Base-by-base conservation (phyloP, 345 rosid species). In the Noccaea caerulescens region DNA sequence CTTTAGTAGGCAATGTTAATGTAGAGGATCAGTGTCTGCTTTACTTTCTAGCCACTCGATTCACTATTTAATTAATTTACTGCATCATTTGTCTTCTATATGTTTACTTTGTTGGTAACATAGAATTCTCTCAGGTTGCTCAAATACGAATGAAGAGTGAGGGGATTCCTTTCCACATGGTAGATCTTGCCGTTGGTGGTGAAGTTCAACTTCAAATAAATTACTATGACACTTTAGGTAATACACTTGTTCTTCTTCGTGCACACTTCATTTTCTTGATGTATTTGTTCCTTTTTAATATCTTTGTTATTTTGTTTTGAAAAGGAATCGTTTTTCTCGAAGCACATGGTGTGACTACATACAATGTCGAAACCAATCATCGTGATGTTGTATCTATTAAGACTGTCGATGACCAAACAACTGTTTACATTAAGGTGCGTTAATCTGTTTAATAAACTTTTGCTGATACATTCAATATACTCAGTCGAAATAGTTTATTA, bases 251-350 rank as follows among this genome's bases (percentile, higher is more conserved):
- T 60, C 47, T 45, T 55, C 44, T 9, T 27, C 53, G 34, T 54
- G 61, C 11, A 61, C 36, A 20, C 70, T 57, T 62, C 62, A 71
- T 76, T 46, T 50, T 32, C 51, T 38, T 62, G 6, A 50, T 71
- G 2, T 74, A 6, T 57, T 69, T 44, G 54, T 58, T 25, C 44
- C 23, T 66, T 23, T 58, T 67, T n/a, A 63, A 44, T 46, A 33
- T 64, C 46, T 32, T 69, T 77, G 11, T 43, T 16, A 5, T 11
- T 66, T 76, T 76, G 70, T 18, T 73, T 70, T 69, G 13, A 60
- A 60, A 84, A 93, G 98, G 97, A 71, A 80, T 82, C 69, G 84
- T 82, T 64, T 93, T 93, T 71, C 82, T 80, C 67, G 98, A 93
- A 83, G 92, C 88, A 38, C 80, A 80, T 71, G 78, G 86, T 76